A percentile compares a stretch with the other conserved stretches of the same genome.
These are phyloP conservation scores for Hypericum perforatum DNA, from an alignment of 345 rosid genomes.

Conservation along the genomic window DNA sequence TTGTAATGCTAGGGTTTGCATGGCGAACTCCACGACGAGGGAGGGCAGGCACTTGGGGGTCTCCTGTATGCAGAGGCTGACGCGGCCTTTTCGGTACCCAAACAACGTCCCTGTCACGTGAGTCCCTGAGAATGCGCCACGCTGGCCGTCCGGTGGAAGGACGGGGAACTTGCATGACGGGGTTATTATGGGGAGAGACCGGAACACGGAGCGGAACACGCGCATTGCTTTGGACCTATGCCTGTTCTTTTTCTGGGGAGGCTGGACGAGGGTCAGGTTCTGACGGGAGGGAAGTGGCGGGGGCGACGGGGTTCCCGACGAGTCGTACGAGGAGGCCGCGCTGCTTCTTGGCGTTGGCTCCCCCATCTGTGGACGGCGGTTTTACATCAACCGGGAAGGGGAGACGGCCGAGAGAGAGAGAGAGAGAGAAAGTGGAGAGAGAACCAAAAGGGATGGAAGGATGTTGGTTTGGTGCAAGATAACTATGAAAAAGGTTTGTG, in stretches of 20 bases:
- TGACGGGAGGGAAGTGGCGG: slow-evolving; percentile 20
- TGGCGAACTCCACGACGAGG: slow-evolving; percentile 44
- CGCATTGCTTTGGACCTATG: slow-evolving; percentile 41
- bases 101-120: slow-evolving; percentile 57
- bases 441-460: no score
- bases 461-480: no score
- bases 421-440: no score
- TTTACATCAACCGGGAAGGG: slow-evolving; percentile 10
- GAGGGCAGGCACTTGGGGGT: slow-evolving; percentile 51
- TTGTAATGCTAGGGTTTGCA: slow-evolving; percentile 50
- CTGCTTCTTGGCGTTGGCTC: slow-evolving; percentile 33
- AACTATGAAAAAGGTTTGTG: no score
- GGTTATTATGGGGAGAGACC: slow-evolving; percentile 60
- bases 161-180: slow-evolving; percentile 51
- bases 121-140: slow-evolving; percentile 16
- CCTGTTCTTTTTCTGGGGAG: slow-evolving; percentile 40
- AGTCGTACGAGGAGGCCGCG: slow-evolving; percentile 18
- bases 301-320: slow-evolving; percentile 9
- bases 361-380: slow-evolving; percentile 39
- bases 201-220: slow-evolving; percentile 63
- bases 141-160: slow-evolving; percentile 33
- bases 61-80: slow-evolving; percentile 68
- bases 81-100: slow-evolving; percentile 64
- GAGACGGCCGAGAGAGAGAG: slow-evolving; percentile 13
- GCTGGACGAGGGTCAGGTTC: slow-evolving; percentile 51